Base-by-base conservation (phyloP, 192 early-diverging fungal species). In the Gigaspora rosea region DNA sequence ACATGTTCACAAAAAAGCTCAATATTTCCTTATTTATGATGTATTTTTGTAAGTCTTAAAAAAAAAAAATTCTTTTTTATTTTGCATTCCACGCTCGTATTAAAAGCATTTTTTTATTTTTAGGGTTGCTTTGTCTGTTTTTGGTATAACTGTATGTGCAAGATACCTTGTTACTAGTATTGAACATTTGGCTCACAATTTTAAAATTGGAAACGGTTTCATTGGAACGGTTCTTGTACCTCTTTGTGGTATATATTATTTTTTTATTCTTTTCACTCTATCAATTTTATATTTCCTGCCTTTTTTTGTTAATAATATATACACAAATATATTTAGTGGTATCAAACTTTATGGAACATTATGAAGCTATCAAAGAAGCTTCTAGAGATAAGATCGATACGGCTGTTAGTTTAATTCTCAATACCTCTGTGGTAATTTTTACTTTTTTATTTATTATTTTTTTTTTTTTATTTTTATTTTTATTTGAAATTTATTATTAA, bases 141-240 rank as follows among this genome's bases (percentile, higher is more conserved):
- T 88, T 3, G 81, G 91, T 35, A 89, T 94, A 8, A 90, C 91
- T 7, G 81, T 95, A 33, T 93, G 89, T 64, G 92, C 95, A n/a
- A 91, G 94, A 73, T 90, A 89, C 67, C 85, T 96, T 4, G 94
- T 96, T 4, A 88, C 85, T 65, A 90, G 85, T 35, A 92, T 96
- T 73, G 93, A 94, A 78, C 83, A 86, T 9, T 61, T 95, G n/a
- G 91, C 93, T 8, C 76, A 89, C 62, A 73, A 76, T n/a, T 94
- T 87, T 84, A 81, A 88, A 73, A 81, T 98, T 48, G 89, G 83
- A 56, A 86, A 96, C 72, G 91, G 91, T 22, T 98, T 98, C 88
- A 92, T 98, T 20, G 97, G 97, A 16, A 92, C 97, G 79, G 91
- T 98, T 47, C 78, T 98, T 36, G 72, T 98, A 57, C 96, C 97